Evolutionary conservation across 164 flowering plant species (phyloP), one percentile per base, ranked within the genome.

Genomic region (Vitis rotundifolia): DNA sequence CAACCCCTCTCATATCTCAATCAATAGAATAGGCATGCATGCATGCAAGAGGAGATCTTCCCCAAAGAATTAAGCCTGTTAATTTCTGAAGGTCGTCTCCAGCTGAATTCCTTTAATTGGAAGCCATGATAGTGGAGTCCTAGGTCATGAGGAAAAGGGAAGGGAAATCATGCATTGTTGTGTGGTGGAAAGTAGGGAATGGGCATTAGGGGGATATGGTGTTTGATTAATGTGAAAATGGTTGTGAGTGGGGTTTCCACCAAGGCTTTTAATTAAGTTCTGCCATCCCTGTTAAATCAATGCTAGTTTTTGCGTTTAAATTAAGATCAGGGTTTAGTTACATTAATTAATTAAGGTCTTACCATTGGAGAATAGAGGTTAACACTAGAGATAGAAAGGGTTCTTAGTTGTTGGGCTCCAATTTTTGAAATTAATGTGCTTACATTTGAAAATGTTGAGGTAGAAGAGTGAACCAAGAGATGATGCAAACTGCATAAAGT

Each of bases 401-500:
- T 12, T n/a, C 71, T 10, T 84, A 92, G 97, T 81, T 94, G 98
- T 72, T 94, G 99, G 11, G 99, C 98, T 77, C 99, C 99, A 49
- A 97, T 94, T 85, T 94, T 97, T 31, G 96, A 91, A 75, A 94
- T 19, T 19, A 19, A 94, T 90, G 19, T 90, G 95, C 85, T 87
- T 92, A 90, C 99, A 94, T 73, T 88, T 94, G 84, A 91, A 94
- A 57, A 94, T 94, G 79, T 94, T 94, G 71, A 72, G 82, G 78
- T 85, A 94, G 80, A 94, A 92, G 61, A 92, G 92, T 69, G 99
- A 98, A 62, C 90, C 94, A 75, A 94, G 97, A 65, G 95, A 91
- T 58, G 98, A 90, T 55, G 99, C 97, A 59, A 94, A 91, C 98
- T 94, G 97, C 83, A 87, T n/a, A 55, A 22, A 66, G 67, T 19